Base-by-base conservation (phyloP, 2,329 filamentous ascomycete genomes). In the Parascedosporium putredinis region DNA sequence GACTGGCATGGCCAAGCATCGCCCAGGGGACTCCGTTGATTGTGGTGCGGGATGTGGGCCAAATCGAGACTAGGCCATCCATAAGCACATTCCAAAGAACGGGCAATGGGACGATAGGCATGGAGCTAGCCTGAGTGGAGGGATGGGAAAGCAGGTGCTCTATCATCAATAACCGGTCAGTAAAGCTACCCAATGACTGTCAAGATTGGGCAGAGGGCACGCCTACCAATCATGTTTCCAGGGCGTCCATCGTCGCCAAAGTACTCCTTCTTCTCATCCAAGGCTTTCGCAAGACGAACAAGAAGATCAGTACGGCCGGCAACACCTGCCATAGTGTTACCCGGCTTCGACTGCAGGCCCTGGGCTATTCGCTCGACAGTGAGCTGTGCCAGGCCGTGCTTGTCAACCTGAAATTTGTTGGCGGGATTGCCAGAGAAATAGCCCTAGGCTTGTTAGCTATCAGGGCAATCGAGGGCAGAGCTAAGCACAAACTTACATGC, bases 61-160 rank as follows among this genome's bases (percentile, higher is more conserved):
- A 98, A 63, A 97, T 94, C 1, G 84, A 78, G 3, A 81, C 78
- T 8, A 98, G 74, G 6, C 89, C 88, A 51, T 88, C 83, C 81
- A 95, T 94, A 9, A 98, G 78, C 1, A 91, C 81, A 54, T 83
- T 82, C 93, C 93, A 98, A 6, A 98, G 73, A 0, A 90, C 91
- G 1, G 90, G 88, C 10, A 97, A 72, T 9, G 86, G 79, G 40
- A 96, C 81, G 55, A 96, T 88, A 1, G 91, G 88, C 45, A 89
- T 86, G 1, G 89, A 94, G 1, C 88, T 87, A 12, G 88, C 88
- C 61, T 91, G 84, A 4, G 91, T 96, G 2, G 88, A 84, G 1
- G 90, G 87, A 62, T 97, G 93, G 3, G 86, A 86, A 34, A 97
- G 78, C n/a, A 97, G 79, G 62, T 95, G 90, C 65, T 97, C 91